These are phyloP conservation scores for Aureobasidium subglaciale DNA, from an alignment of 2,329 filamentous ascomycete species.

Conservation along the genomic window DNA sequence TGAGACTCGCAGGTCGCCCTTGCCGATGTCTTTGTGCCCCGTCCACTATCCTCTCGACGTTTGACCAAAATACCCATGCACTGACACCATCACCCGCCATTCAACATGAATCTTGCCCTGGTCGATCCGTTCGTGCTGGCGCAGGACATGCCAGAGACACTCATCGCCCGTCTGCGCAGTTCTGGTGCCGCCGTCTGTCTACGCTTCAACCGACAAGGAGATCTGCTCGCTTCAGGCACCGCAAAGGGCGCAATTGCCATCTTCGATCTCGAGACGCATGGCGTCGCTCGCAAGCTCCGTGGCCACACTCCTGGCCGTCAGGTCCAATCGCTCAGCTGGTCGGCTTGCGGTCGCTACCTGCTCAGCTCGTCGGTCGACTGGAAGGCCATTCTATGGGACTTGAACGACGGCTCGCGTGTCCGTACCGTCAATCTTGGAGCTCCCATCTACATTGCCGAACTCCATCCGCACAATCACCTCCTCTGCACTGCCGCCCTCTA, in stretches of 20 bases:
- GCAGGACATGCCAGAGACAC: conserved; percentile 82
- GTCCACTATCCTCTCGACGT: background rate
- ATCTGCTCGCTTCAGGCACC: conserved; percentile 88
- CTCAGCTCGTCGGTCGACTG: conserved; percentile 92
- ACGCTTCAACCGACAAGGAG: conserved; percentile 89
- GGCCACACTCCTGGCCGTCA: conserved; percentile 73
- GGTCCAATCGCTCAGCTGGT: conserved; percentile 94
- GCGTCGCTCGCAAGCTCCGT: conserved; percentile 85
- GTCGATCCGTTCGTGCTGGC: conserved; percentile 65
- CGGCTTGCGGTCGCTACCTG: conserved; percentile 80
- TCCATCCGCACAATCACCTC: conserved; percentile 82
- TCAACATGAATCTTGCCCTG: conserved; percentile 61
- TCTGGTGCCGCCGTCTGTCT: conserved; percentile 56
- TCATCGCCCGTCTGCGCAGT: conserved; percentile 77
- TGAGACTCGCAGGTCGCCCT: background rate
- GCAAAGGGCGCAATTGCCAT: conserved; percentile 88
- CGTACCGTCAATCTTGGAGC: conserved; percentile 87
- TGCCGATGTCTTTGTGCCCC: background rate
- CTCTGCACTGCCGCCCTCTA: conserved; percentile 87
- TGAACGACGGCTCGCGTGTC: conserved; percentile 63
- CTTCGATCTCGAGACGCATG: conserved; percentile 96
- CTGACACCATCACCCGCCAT: background rate
- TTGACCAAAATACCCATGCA: background rate
- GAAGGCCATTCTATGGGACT: conserved; percentile 94
- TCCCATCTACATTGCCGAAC: conserved; percentile 89